These are phyloP conservation scores for Achaetomiella virescens DNA, from an alignment of 495 filamentous ascomycete species.

Conservation along the genomic window DNA sequence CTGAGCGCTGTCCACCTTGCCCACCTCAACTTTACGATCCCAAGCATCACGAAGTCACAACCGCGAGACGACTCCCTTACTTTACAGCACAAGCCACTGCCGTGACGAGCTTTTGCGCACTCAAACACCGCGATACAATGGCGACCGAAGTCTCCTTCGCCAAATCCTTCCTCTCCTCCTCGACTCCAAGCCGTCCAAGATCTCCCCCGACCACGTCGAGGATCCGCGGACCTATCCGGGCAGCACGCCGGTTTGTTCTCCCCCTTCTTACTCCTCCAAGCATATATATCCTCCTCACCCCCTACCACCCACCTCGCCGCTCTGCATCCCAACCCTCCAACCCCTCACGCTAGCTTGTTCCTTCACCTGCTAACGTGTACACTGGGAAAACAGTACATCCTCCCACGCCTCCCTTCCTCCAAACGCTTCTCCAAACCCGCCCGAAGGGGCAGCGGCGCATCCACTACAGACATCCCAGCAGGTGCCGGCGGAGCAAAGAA, in stretches of 20 bases:
- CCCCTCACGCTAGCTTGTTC: too few relatives aligned
- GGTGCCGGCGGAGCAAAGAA: background rate
- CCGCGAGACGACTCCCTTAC: background rate
- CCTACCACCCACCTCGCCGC: background rate
- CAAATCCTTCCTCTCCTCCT: conserved; percentile 72
- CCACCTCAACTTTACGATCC: too few relatives aligned
- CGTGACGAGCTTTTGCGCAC: background rate
- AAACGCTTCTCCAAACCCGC: conserved; percentile 14
- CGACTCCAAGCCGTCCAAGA: conserved; percentile 68
- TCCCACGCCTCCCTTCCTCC: conserved; percentile 37
- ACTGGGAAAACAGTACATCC: conserved; percentile 45
- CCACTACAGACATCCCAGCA: background rate
- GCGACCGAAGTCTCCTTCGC: conserved; percentile 71
- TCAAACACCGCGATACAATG: conserved; percentile 1
- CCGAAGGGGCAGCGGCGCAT: background rate
- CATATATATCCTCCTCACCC: background rate
- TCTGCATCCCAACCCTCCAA: background rate
- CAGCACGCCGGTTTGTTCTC: conserved; percentile 58
- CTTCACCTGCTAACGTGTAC: too few relatives aligned
- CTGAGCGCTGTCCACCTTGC: too few relatives aligned
- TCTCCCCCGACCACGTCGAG: conserved; percentile 77
- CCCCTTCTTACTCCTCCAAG: background rate
- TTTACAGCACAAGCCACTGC: background rate
- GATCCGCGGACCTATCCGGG: conserved; percentile 68
- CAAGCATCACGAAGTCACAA: too few relatives aligned